Evolutionary conservation across 2,329 filamentous ascomycete species (phyloP).

Genomic region (Penicillium freii): DNA sequence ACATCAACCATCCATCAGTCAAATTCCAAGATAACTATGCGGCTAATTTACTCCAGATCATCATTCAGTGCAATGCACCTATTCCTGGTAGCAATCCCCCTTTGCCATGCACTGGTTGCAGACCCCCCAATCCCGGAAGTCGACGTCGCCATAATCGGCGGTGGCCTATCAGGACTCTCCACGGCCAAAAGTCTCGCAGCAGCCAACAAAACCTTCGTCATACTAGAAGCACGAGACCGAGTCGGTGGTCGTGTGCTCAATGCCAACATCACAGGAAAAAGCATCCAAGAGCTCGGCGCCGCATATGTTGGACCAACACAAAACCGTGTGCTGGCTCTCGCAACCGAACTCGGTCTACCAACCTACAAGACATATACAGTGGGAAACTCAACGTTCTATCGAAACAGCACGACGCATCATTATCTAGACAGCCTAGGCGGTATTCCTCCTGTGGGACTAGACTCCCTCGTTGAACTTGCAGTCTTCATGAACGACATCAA

Average conservation of each 20-base stretch:
- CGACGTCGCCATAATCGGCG: conserved; percentile 5
- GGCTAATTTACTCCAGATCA: too few relatives aligned
- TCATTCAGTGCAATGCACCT: neutral
- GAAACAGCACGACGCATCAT: neutral
- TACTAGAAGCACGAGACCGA: conserved; percentile 21
- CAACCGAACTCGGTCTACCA: conserved; percentile 17
- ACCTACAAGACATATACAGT: conserved; percentile 19
- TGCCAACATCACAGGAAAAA: conserved; percentile 13
- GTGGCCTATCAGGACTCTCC: neutral
- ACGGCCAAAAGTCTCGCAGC: conserved; percentile 9
- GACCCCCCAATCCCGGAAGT: neutral
- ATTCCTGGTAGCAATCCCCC: neutral
- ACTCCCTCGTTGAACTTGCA: conserved; percentile 2
- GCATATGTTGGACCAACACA: conserved; percentile 29
- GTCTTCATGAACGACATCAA: conserved; percentile 3
- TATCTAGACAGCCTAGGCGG: conserved; percentile 1
- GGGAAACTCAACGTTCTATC: conserved; percentile 2
- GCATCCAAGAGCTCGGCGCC: conserved; percentile 26
- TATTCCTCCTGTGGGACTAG: neutral
- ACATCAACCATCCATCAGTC: neutral
- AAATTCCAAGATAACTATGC: neutral
- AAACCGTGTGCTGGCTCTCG: conserved; percentile 21
- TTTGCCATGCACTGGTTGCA: neutral
- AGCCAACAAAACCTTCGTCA: conserved; percentile 7
- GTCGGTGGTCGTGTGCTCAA: conserved; percentile 20